Evolutionary conservation across 495 filamentous ascomycete species (phyloP), one percentile per base, ranked within the genome.

Genomic region (Xylaria curta): DNA sequence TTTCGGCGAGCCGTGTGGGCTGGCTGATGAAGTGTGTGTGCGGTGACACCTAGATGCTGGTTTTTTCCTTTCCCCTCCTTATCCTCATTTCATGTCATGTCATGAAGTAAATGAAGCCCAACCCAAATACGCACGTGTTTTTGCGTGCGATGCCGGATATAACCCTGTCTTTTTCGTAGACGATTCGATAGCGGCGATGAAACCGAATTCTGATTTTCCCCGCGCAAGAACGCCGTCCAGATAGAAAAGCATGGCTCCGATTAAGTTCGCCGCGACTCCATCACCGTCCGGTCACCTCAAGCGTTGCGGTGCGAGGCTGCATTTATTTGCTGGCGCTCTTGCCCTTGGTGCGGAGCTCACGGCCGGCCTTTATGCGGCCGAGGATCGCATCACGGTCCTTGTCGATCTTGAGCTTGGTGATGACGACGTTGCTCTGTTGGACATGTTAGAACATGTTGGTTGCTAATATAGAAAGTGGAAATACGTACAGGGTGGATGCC

Each of bases 351-450:
- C 82, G 85, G 78, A 87, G 87, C 86, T 94, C 92, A 76, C 93
- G 89, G 77, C 93, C 93, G 76, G 89, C 85, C 80, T 86, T 89
- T 81, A 90, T 91, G 83, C 95, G 90, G 86, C 94, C 94, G 68
- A 98, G 87, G 81, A 98, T 96, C 82, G 86, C 87, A 88, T 98
- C 95, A 78, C 96, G 93, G 86, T 99, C 96, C 91, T 97, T 97
- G 86, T 97, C 94, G 76, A 97, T 86, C 91, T 98, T 97, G 81
- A 99, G 87, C 89, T 98, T 97, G 83, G 92, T 98, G 87, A 98
- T 92, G 83, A 95, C 89, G 75, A 97, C 92, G 83, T 98, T 98
- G 83, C 90, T 71, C 69, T 71, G 38, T 69, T 33, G 7, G 44
- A n/a, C n/a, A n/a, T 9, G 67, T 69, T n/a, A 69, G 56, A 4